Conservation (phyloP, 2,329 filamentous ascomycete species). For the Fusarium xyrophilum region DNA sequence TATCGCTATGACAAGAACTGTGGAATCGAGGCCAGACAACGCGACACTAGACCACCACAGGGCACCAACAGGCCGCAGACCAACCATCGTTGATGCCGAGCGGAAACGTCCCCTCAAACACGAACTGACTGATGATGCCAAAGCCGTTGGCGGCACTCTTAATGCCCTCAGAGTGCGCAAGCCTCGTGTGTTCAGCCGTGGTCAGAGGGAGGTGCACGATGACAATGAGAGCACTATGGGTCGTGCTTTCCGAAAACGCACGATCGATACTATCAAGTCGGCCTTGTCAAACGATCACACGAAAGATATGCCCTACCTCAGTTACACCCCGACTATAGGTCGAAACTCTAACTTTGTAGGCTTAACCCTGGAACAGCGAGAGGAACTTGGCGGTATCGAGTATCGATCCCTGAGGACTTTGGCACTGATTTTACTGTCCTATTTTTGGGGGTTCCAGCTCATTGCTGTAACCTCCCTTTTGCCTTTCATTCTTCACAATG, state of each 20-base stretch:
- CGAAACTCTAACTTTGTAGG: slow-evolving; percentile 93
- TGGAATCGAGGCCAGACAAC: slow-evolving; percentile 40
- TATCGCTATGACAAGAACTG: slow-evolving; percentile 36
- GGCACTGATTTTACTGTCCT: slow-evolving; percentile 76
- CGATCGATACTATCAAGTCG: slow-evolving; percentile 65
- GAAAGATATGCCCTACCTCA: slow-evolving; percentile 84
- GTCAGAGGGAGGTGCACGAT: slow-evolving; percentile 50
- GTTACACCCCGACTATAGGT: slow-evolving; percentile 89
- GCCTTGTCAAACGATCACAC: slow-evolving; percentile 61
- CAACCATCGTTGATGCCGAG: slow-evolving; percentile 72
- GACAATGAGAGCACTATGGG: slow-evolving; percentile 42
- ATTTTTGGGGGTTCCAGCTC: slow-evolving; percentile 84
- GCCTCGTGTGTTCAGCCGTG: slow-evolving; percentile 49
- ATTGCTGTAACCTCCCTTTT: slow-evolving; percentile 76
- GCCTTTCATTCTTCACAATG: slow-evolving; percentile 77
- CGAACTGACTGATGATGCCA: slow-evolving; percentile 52
- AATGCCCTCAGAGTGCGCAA: slow-evolving; percentile 54
- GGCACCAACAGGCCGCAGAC: slow-evolving; percentile 50
- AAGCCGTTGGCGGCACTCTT: slow-evolving; percentile 50
- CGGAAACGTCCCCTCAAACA: slow-evolving; percentile 55
- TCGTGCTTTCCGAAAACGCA: slow-evolving; percentile 52
- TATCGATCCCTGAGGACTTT: slow-evolving; percentile 91
- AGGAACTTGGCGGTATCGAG: slow-evolving; percentile 95
- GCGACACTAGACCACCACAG: slow-evolving; percentile 33
- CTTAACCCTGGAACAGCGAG: slow-evolving; percentile 86